Conservation (phyloP, 345 rosid species). For the Atalantia buxifolia region DNA sequence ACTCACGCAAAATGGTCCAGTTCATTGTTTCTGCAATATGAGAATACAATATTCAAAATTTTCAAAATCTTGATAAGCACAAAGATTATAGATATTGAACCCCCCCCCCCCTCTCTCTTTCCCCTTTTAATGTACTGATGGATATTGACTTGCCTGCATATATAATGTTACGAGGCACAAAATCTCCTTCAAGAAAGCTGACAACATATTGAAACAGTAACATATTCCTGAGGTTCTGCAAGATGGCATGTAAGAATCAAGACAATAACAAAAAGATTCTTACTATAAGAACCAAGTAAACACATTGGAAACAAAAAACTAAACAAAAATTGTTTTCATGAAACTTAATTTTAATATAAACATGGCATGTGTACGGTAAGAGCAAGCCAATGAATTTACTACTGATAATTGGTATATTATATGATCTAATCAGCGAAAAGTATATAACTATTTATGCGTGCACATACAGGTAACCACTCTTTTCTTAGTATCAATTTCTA, state of each 20-base stretch:
- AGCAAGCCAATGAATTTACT: background rate
- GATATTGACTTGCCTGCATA: conserved; percentile 40
- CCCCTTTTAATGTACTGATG: background rate
- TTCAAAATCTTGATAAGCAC: background rate
- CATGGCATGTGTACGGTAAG: background rate
- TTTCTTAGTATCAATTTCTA: background rate
- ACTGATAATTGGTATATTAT: background rate
- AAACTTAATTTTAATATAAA: background rate
- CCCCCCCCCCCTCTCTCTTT: too few species aligned
- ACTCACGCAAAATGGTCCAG: conserved; percentile 68
- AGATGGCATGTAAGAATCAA: conserved; percentile 19
- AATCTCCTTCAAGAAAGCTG: conserved; percentile 64
- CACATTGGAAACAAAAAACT: background rate
- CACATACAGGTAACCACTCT: background rate
- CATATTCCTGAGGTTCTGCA: conserved; percentile 63
- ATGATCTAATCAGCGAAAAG: background rate
- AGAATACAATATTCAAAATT: background rate
- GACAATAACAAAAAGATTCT: background rate
- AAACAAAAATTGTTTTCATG: background rate
- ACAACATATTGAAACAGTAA: conserved; percentile 72
- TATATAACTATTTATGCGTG: background rate
- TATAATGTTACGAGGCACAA: conserved; percentile 41
- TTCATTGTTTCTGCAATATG: conserved; percentile 63
- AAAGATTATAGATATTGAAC: background rate
- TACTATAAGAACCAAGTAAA: background rate